phyloP scores from a whole-genome alignment of 1,284 basidiomycete species.

The Trichosporon sp. region DNA sequence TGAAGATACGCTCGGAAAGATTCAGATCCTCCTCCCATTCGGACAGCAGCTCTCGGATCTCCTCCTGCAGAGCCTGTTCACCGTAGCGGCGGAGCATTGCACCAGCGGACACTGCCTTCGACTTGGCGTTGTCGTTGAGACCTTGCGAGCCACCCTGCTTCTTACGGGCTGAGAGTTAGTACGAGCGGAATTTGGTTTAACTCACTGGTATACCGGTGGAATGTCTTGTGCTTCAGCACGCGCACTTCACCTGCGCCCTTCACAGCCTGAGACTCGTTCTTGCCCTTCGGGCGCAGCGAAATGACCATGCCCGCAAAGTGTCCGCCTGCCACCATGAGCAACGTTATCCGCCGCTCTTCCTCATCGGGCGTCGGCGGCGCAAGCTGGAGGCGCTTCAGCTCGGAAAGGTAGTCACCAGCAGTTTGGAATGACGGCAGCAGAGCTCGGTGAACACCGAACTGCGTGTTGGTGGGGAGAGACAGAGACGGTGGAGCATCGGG shows the following conservation, averaged over 20 bases:
- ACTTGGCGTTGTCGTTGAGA: conserved; percentile 88
- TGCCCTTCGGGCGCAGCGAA: conserved; percentile 59
- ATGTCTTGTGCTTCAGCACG: conserved; percentile 89
- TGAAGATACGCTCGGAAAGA: conserved; percentile 81
- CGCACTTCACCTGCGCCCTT: conserved; percentile 66
- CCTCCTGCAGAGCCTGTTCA: conserved; percentile 89
- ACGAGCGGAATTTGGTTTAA: conserved; percentile 21
- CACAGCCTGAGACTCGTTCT: conserved; percentile 63
- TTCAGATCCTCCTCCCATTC: conserved; percentile 84
- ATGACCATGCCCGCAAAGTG: conserved; percentile 95
- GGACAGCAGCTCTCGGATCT: conserved; percentile 75
- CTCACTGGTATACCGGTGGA: conserved; percentile 96
- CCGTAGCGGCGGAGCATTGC: conserved; percentile 93
- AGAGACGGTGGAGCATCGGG: conserved; percentile 53
- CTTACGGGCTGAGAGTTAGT: conserved; percentile 69
- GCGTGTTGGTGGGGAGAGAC: conserved; percentile 64
- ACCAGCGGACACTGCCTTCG: conserved; percentile 90
- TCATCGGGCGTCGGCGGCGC: conserved; percentile 54
- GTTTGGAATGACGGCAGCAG: conserved; percentile 65
- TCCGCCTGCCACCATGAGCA: conserved; percentile 96
- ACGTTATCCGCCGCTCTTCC: conserved; percentile 78
- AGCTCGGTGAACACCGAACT: conserved; percentile 83
- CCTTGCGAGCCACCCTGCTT: conserved; percentile 98
- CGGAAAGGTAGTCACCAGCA: conserved; percentile 53
- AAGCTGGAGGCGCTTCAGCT: conserved; percentile 69